Base-by-base conservation (phyloP, 2,329 filamentous ascomycete species). In the Cryphonectria naterciae region DNA sequence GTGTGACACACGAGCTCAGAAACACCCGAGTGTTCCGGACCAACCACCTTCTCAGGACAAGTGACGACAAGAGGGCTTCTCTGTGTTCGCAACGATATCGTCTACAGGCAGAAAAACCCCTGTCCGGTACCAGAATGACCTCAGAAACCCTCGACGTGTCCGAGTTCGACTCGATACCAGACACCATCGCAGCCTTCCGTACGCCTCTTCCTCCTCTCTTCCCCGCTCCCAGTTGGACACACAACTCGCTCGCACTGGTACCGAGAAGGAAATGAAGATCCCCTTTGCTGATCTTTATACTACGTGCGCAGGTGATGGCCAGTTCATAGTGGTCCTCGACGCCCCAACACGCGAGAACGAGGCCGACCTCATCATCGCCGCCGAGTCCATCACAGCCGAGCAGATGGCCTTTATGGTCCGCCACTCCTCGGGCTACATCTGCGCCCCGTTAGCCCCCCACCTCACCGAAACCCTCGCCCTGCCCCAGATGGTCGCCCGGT, bases 331-430 rank as follows among this genome's bases (percentile, higher is more conserved):
- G 73, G 95, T 98, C 52, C 93, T 99, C 78, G 96, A 99, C 85
- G 93, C 93, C 76, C 90, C 94, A 74, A 89, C 91, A 73, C 95
- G 96, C 81, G 96, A 99, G 82, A 99, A 99, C 81, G 96, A 99
- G 87, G 96, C 95, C 81, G 96, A 99, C 84, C 89, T 99, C 65
- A 98, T 98, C 82, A 97, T 98, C 79, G 93, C 96, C 75, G 95
- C 94, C 73, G 85, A 94, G 75, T 88, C 92, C 77, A 84, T 98
- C 74, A 97, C 95, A 11, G 87, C 94, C 35, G 88, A 93, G 75
- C 95, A 98, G 83, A 97, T 97, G 91, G 93, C 94, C 77, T 99
- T 98, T 85, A 91, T 99, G 88, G 89, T 99, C 81, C 93, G 94
- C 77, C 90, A 97, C 85, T 92, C 93, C 54, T 94, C 93, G 4